Evolutionary conservation across 139 green algal species (phyloP), one percentile per base, ranked within the genome.

Genomic region (Tetraselmis striata): DNA sequence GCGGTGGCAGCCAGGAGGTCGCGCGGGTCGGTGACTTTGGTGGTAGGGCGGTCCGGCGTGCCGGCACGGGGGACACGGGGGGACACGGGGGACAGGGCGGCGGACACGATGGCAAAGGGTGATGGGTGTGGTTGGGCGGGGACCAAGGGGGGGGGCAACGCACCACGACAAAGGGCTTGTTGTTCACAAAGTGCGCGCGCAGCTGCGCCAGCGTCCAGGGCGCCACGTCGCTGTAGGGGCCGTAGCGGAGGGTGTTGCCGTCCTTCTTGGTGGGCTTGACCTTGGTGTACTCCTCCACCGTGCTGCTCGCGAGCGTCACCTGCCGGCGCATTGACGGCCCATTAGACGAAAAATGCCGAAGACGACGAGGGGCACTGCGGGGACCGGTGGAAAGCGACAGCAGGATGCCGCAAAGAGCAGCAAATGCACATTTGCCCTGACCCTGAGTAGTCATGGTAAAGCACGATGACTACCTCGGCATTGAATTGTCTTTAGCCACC

Each of bases 141-240:
- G 1, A 29, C n/a, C 2, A 59, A 45, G 76, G 77, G 31, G 28
- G 11, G 11, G 59, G 29, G 29, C n/a, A 59, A 81, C 58, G 29
- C 59, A 93, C 90, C 75, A 90, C 82, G 24, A 85, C 87, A 83
- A 98, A 96, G 0, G 88, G 90, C 75, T 80, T 81, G 83, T 91
- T 91, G 86, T 98, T 95, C 82, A 95, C 89, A 80, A 92, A 98
- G 86, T 98, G 95, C 32, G 97, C 32, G 1, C 59, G 28, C 18
- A 96, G 85, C 81, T 79, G 26, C 59, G 87, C 59, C 1, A 92
- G 74, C 25, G 76, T 31, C 29, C 87, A 88, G 1, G 89, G 84
- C 23, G 80, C 29, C 2, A 87, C 59, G 25, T 89, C 76, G 1
- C 27, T 59, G 78, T 94, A 95, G 2, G 87, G 87, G 2, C 91